Evolutionary conservation across 1,139 yeast species (phyloP).

Genomic region (Scheffersomyces stambukii): DNA sequence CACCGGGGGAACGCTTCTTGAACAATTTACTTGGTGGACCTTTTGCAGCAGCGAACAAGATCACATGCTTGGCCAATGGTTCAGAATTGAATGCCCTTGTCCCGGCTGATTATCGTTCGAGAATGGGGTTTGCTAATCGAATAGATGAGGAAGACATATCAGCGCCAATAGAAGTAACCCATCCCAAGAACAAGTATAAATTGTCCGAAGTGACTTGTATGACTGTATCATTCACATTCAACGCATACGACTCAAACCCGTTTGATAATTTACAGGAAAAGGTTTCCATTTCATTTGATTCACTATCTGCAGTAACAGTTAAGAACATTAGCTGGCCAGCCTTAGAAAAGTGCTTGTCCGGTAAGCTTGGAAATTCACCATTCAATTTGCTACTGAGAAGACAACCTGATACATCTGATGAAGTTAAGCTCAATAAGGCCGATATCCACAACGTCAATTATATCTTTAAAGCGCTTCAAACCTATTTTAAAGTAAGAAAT

Average conservation of each 20-base stretch:
- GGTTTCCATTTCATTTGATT: slow-evolving; percentile 26
- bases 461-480: slow-evolving; percentile 26
- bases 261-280: slow-evolving; percentile 23
- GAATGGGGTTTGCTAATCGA: no score
- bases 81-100: slow-evolving; percentile 2
- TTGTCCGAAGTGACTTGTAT: slow-evolving; percentile 22
- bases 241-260: slow-evolving; percentile 31
- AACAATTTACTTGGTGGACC: slow-evolving; percentile 1
- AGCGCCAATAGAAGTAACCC: no score
- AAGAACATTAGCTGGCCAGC: slow-evolving; percentile 16
- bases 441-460: slow-evolving; percentile 34
- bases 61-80: slow-evolving; percentile 3
- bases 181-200: not conserved
- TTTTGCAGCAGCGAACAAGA: no score
- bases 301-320: slow-evolving; percentile 18
- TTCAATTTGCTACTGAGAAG: slow-evolving; percentile 23
- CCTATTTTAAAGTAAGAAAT: slow-evolving; percentile 31
- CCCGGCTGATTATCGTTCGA: no score
- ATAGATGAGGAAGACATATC: no score
- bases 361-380: slow-evolving; percentile 23
- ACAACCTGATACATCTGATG: slow-evolving; percentile 2
- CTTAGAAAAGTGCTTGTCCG: slow-evolving; percentile 27
- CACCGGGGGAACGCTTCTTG: slow-evolving; percentile 21
- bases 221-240: slow-evolving; percentile 32
- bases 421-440: slow-evolving; percentile 13